Evolutionary conservation across 2,329 filamentous ascomycete genomes (phyloP).

Genomic region (Ophiostoma quercus): DNA sequence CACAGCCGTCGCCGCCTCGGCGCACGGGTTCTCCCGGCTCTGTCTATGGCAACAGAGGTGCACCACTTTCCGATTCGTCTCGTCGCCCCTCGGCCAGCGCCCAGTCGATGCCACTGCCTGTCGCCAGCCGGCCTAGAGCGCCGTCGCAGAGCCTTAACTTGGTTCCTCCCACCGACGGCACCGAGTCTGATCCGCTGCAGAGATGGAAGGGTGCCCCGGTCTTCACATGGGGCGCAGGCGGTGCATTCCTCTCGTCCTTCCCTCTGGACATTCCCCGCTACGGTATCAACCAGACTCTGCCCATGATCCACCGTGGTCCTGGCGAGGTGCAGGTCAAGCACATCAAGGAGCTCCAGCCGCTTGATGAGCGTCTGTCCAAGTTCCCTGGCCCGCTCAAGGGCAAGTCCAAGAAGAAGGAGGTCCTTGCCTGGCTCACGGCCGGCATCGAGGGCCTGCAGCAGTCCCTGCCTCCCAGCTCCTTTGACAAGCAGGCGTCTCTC

Average conservation of each 20-base stretch:
- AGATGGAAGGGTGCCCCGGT: conserved; percentile 88
- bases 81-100: background rate
- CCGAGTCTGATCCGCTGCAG: conserved; percentile 70
- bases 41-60: conserved; percentile 37
- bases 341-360: conserved; percentile 66
- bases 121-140: conserved; percentile 41
- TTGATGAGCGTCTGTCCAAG: conserved; percentile 66
- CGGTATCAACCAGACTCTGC: conserved; percentile 63
- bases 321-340: conserved; percentile 77
- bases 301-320: conserved; percentile 74
- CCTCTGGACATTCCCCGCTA: conserved; percentile 86
- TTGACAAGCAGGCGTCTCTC: conserved; percentile 48
- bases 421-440: conserved; percentile 69
- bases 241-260: conserved; percentile 75
- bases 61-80: background rate
- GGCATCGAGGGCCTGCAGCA: conserved; percentile 72
- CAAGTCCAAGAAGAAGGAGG: conserved; percentile 95
- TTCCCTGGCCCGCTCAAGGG: conserved; percentile 87
- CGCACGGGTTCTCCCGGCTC: conserved; percentile 58
- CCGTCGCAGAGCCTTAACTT: conserved; percentile 54
- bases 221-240: conserved; percentile 83
- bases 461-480: conserved; percentile 45
- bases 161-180: conserved; percentile 59
- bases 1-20: conserved; percentile 49
- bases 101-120: conserved; percentile 21